Base-by-base conservation (phyloP, 768 basidiomycete species). In the Boletus edulis region DNA sequence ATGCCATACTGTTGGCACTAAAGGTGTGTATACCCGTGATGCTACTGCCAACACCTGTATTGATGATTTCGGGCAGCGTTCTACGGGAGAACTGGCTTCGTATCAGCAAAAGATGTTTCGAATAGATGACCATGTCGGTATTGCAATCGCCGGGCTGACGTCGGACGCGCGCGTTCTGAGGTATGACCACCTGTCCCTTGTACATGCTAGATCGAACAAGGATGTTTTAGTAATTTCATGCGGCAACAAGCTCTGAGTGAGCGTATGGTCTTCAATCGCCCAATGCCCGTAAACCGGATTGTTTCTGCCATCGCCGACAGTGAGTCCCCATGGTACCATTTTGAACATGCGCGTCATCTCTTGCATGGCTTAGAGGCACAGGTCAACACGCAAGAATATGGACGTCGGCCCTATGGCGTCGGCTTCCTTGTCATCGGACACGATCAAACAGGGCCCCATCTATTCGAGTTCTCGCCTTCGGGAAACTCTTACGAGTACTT, bases 51-150 rank as follows among this genome's bases (percentile, higher is more conserved):
- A 37, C 22, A 20, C 46, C 42, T 52, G 40, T 18, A 15, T 40
- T 64, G 45, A 61, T 34, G 37, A 57, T 40, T 17, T 18, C 40
- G 15, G 42, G n/a, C 47, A 99, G 97, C 84, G 96, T 72, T 98
- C 97, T 29, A 95, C 94, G 14, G 97, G 97, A 56, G 96, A 98
- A 72, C 82, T 99, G 49, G 95, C 97, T 15, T 93, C 92, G n/a
- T 98, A 98, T 80, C 97, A 99, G 71, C 95, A 98, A 78, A 98
- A 99, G 82, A 91, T 98, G 88, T 97, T 96, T 73, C 83, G 94
- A 67, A 96, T 99, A 85, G 97, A 99, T 68, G 94, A 98, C 73
- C 97, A 99, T 76, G 87, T 97, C 63, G 97, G 97, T n/a, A 94
- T 99, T 66, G 96, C 95, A 46, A 98, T 99, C 70, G 97, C 97